These are phyloP conservation scores for Eucalyptus pauciflora DNA, from an alignment of 345 rosid species.

Conservation along the genomic window DNA sequence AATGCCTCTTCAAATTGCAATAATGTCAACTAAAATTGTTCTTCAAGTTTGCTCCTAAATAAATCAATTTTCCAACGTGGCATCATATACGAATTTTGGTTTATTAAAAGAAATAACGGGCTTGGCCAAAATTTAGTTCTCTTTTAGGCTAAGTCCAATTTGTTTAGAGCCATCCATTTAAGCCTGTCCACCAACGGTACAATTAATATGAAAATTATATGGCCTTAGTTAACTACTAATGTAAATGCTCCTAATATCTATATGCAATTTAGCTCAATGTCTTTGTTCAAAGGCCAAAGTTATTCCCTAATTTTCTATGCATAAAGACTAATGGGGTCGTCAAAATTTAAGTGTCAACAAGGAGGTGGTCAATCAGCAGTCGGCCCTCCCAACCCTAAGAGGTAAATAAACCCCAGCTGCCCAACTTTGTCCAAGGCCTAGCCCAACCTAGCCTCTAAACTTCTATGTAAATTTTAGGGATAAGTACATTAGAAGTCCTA, in stretches of 20 bases:
- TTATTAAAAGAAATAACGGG: background rate
- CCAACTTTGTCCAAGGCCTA: background rate
- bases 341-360: background rate
- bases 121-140: background rate
- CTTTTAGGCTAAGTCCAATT: background rate
- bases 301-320: background rate
- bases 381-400: background rate
- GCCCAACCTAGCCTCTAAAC: background rate
- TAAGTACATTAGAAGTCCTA: background rate
- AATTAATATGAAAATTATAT: background rate
- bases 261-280: too few species aligned
- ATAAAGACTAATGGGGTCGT: background rate
- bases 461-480: background rate
- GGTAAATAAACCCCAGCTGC: background rate
- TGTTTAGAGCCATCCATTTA: background rate
- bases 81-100: background rate
- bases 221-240: background rate
- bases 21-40: background rate
- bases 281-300: background rate
- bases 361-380: background rate
- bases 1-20: background rate
- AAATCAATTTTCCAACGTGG: background rate
- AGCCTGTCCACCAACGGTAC: rapidly evolving
- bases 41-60: background rate
- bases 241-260: background rate